Evolutionary conservation across 768 basidiomycete genomes (phyloP).

Genomic region (Erythrobasidium yunnanense): DNA sequence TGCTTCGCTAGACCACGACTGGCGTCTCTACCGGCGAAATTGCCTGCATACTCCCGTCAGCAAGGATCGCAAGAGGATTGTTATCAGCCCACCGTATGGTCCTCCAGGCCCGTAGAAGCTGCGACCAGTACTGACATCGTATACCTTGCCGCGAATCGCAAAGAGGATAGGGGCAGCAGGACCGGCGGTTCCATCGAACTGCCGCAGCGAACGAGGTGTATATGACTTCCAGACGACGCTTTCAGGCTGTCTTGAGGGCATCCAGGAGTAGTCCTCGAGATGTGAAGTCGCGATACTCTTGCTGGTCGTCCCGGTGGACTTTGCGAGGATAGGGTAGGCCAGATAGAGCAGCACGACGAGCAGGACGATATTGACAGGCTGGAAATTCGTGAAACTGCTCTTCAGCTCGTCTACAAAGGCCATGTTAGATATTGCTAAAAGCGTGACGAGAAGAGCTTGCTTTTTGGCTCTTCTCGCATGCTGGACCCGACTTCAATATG

Average conservation of each 20-base stretch:
- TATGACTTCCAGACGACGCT: constrained; percentile 15
- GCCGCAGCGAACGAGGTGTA: constrained; percentile 28
- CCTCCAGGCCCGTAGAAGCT: constrained; percentile 89
- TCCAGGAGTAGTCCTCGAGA: constrained; percentile 24
- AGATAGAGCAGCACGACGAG: constrained; percentile 15
- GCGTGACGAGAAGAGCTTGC: no score
- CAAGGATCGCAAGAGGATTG: neutral
- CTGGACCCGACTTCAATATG: neutral
- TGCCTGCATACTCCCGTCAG: constrained; percentile 47
- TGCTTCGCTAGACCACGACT: constrained; percentile 96
- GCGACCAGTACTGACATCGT: constrained; percentile 79
- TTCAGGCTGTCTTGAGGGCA: constrained; percentile 11
- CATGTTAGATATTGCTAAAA: no score
- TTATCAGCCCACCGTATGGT: constrained; percentile 10
- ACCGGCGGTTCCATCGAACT: constrained; percentile 42
- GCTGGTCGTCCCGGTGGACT: neutral
- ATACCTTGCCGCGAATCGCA: constrained; percentile 76
- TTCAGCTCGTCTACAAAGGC: no score
- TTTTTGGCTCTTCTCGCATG: neutral
- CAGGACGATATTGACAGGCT: constrained; percentile 9
- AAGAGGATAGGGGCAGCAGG: constrained; percentile 61
- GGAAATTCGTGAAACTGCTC: neutral
- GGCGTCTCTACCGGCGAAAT: constrained; percentile 93
- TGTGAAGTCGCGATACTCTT: neutral
- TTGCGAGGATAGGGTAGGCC: neutral